Evolutionary conservation across 202 grass and related monocot species (phyloP), one percentile per base, ranked within the genome.

Genomic region (Brachypodium distachyon): DNA sequence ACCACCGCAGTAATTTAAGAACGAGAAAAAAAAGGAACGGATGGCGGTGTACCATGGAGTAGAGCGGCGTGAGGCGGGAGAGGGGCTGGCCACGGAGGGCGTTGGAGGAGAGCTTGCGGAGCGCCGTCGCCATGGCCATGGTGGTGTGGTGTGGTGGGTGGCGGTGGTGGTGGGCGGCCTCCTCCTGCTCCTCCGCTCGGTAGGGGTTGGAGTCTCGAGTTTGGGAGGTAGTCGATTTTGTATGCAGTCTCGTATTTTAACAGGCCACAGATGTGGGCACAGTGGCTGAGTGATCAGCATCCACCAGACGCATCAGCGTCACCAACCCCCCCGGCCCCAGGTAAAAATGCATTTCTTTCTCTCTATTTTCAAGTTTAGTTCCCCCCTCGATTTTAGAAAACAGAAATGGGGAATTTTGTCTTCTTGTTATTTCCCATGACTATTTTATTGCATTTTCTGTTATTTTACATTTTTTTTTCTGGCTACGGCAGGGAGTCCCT

Each of bases 51-150:
- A 99, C 96, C 92, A 99, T 80, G 74, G 84, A 85, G 80, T 82
- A 89, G 82, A 93, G 83, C 44, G 96, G 87, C 60, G 67, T 88
- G 72, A 93, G 60, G 56, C 87, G 80, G 82, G 83, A 86, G 61
- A 80, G 80, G 29, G 89, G 86, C 76, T 81, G 81, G 81, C 89
- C 79, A 28, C 82, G 70, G 37, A 85, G 72, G 22, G 84, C 82
- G 48, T 46, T 68, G 71, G 89, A 78, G 57, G 92, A 92, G 65
- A 92, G 79, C 83, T 93, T 86, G 57, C 88, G 92, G 72, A 99
- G 85, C 41, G 89, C 96, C 78, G 85, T 87, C 83, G 92, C 91
- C 96, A 95, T 98, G 86, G 91, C 95, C 95, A 94, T 94, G 84
- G 86, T 36, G 33, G 33, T n/a, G n/a, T n/a, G n/a, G n/a, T n/a